Evolutionary conservation across 2,329 filamentous ascomycete genomes (phyloP).

Genomic region (Didymella lethalis): DNA sequence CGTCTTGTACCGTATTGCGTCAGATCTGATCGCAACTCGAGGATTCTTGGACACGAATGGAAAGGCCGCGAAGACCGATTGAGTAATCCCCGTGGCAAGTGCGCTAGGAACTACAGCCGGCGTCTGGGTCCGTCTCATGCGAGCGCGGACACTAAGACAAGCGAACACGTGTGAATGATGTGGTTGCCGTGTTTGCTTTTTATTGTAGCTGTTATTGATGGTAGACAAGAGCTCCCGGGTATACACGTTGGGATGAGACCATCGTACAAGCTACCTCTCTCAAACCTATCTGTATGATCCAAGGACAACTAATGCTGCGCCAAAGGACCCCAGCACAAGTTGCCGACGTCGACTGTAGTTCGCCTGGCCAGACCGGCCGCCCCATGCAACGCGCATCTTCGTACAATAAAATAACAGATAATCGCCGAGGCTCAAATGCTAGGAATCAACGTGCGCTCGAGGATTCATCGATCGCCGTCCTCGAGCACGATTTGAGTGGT

Average conservation of each 20-base stretch:
- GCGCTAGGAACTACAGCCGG: conserved; percentile 10
- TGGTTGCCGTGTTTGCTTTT: background rate
- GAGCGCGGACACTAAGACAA: conserved; percentile 35
- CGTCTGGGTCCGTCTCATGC: conserved; percentile 26
- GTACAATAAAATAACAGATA: conserved; percentile 23
- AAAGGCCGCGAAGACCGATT: conserved; percentile 7
- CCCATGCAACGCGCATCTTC: conserved; percentile 24
- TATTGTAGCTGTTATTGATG: conserved; percentile 16
- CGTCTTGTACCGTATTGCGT: conserved; percentile 13
- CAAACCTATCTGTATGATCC: background rate
- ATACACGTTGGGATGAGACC: background rate
- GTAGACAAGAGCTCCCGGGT: conserved; percentile 21
- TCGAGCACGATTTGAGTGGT: conserved; percentile 7
- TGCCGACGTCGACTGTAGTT: conserved; percentile 8
- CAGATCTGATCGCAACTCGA: conserved; percentile 16
- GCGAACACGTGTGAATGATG: conserved; percentile 28
- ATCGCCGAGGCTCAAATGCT: conserved; percentile 16
- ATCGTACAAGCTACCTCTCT: background rate
- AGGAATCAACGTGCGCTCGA: conserved; percentile 17
- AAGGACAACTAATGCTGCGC: background rate
- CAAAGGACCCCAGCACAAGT: conserved; percentile 3
- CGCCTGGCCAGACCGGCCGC: conserved; percentile 18
- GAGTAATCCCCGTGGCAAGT: conserved; percentile 11
- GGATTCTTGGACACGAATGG: conserved; percentile 4
- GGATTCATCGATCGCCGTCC: conserved; percentile 42